Conservation (phyloP, 2,329 filamentous ascomycete genomes). For the Neofusicoccum kwambonambiense region DNA sequence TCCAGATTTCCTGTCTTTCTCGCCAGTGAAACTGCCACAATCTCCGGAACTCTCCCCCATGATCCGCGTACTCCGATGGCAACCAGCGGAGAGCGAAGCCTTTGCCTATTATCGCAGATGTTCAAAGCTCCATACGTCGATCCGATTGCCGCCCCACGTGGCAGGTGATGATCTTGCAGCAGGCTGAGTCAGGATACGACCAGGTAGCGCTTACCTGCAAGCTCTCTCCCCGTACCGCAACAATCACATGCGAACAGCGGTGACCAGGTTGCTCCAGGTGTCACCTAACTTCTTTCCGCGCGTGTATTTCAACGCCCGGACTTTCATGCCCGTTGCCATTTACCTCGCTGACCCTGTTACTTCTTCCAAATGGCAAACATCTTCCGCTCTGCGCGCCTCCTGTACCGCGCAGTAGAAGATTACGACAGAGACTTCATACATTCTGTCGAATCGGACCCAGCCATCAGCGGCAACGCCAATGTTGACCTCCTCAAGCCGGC, state of each 20-base stretch:
- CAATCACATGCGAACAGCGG: neutral
- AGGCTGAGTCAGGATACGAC: neutral
- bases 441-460: neutral
- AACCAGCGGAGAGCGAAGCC: no score
- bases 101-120: neutral
- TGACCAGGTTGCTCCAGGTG: no score
- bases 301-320: no score
- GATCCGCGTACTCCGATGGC: no score
- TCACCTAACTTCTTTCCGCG: no score
- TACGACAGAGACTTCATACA: neutral
- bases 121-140: neutral
- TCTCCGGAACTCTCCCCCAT: no score
- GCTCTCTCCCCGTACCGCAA: neutral
- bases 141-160: neutral
- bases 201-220: neutral
- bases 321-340: no score
- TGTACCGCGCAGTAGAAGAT: conserved; percentile 7
- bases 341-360: no score
- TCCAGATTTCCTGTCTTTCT: no score
- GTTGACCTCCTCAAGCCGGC: neutral
- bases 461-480: neutral
- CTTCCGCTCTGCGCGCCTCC: neutral
- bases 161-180: neutral
- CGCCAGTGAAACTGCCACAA: no score
- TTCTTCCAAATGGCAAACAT: neutral